phyloP scores from a whole-genome alignment of 495 filamentous ascomycete species.

The Tuber umbilicatum region DNA sequence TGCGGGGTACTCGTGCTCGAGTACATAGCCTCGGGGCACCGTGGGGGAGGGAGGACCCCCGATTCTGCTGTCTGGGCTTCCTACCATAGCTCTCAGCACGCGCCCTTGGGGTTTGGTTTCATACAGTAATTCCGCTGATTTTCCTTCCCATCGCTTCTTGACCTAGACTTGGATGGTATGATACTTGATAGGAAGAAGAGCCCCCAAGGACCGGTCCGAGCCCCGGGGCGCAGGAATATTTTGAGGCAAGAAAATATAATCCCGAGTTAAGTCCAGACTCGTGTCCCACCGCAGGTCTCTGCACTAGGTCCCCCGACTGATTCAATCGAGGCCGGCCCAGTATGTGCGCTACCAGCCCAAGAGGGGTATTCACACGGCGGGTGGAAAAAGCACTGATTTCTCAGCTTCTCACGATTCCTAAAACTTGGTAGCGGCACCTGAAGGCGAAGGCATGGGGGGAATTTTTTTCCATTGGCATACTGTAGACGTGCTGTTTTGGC shows the following conservation, averaged over 20 bases:
- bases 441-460: neutral
- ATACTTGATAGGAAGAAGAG: neutral
- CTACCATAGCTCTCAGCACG: neutral
- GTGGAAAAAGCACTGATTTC: constrained; percentile 1
- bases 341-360: neutral
- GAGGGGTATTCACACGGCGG: neutral
- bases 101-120: neutral
- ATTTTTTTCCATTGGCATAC: neutral
- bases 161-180: neutral
- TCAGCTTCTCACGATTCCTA: neutral
- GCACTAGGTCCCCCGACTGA: neutral
- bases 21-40: neutral
- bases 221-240: neutral
- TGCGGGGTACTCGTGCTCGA: neutral
- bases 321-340: neutral
- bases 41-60: neutral
- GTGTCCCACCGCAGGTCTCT: neutral
- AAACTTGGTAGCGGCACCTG: neutral
- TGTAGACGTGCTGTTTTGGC: neutral
- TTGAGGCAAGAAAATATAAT: neutral
- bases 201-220: neutral
- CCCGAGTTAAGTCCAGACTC: neutral
- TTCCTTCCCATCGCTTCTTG: neutral
- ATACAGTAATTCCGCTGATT: neutral
- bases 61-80: neutral